Base-by-base conservation (phyloP, 2,329 filamentous ascomycete genomes). In the Penicillium sp. region DNA sequence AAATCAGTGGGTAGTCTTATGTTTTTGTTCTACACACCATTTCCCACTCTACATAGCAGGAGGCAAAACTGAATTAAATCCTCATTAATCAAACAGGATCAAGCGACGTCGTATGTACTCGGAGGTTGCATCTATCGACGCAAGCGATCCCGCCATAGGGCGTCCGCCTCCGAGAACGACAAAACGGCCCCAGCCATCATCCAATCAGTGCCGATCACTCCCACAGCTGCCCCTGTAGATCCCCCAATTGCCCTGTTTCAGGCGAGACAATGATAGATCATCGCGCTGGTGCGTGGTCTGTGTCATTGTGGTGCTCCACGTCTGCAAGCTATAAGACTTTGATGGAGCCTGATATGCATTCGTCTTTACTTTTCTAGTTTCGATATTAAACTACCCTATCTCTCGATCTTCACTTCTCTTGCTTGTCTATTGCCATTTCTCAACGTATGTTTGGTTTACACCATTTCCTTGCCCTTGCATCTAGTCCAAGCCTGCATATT, bases 211-310 rank as follows among this genome's bases (percentile, higher is more conserved):
- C 31, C 22, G 31, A 42, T 50, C 32, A 2, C 52, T 46, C 53
- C 48, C 40, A 26, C 20, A 34, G 13, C 34, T 35, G 1, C 53
- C 53, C 53, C 53, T 55, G 53, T 46, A 55, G 53, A 55, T 55
- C 53, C 40, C 37, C 35, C 53, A 32, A 10, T 14, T 8, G 34
- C 26, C 40, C 40, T 46, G 48, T 45, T 55, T 52, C 14, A 55
- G 26, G 22, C 48, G 16, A 50, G 31, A 20, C 40, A 31, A 18
- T 22, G 26, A 52, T 55, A 24, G 48, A 52, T 35, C 40, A n/a
- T 55, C 40, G 48, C n/a, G 38, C n/a, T 34, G 26, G 40, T 26
- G 34, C 40, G 39, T 52, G 26, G 48, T 29, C 26, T 45, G 9
- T 51, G 48, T 55, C 39, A 51, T 32, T 39, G 18, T 13, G 6